These are phyloP conservation scores for Isabelozyma heimii DNA, from an alignment of 805 yeast genomes.

Conservation along the genomic window DNA sequence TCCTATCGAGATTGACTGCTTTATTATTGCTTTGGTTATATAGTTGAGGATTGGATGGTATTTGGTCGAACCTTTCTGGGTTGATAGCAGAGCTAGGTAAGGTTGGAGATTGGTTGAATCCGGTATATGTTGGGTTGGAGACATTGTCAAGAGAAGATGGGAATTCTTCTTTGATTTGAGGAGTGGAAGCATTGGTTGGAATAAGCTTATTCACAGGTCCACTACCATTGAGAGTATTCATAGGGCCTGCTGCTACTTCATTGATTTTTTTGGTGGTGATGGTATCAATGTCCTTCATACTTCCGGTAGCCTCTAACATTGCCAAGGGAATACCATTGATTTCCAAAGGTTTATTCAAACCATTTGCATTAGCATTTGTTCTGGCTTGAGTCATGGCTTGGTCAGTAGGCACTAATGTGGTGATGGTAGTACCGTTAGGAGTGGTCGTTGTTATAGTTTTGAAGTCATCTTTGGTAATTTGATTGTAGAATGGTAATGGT, in stretches of 20 bases:
- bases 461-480: constrained; percentile 85
- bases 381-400: constrained; percentile 66
- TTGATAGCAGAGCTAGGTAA: constrained; percentile 3
- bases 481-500: constrained; percentile 88
- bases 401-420: constrained; percentile 85
- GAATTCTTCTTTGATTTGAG: neutral
- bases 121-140: neutral
- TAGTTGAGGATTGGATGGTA: constrained; percentile 5
- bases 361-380: constrained; percentile 55
- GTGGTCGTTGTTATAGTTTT: constrained; percentile 82
- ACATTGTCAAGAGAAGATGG: neutral
- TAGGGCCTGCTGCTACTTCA: neutral
- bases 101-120: neutral
- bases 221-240: neutral
- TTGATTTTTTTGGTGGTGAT: constrained; percentile 3
- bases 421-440: constrained; percentile 88
- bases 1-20: neutral
- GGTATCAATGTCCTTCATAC: constrained; percentile 34
- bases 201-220: neutral
- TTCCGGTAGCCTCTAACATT: constrained; percentile 80
- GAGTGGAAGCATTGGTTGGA: neutral
- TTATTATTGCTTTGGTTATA: neutral
- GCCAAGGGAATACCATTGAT: constrained; percentile 69
- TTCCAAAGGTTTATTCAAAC: constrained; percentile 51
- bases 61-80: constrained; percentile 2